A percentile compares a stretch with the other conserved stretches of the same genome.
These are phyloP conservation scores for Ballota nigra DNA, from an alignment of 257 asterid genomes.

Conservation along the genomic window DNA sequence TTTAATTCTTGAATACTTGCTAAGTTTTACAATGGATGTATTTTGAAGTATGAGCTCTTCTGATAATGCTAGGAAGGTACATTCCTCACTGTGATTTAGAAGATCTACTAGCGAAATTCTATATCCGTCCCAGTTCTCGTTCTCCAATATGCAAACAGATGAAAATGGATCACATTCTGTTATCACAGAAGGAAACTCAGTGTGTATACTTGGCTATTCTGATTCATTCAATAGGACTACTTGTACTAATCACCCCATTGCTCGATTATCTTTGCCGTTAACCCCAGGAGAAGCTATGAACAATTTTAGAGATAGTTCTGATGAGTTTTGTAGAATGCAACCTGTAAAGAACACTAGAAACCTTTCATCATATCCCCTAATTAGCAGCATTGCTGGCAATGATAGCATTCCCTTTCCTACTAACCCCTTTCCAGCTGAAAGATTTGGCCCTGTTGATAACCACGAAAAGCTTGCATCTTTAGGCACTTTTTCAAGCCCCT, in stretches of 20 bases:
- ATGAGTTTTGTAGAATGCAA: not conserved
- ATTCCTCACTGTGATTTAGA: not conserved
- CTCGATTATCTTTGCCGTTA: conserved; percentile 41
- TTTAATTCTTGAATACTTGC: not conserved
- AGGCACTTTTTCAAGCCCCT: conserved; percentile 28
- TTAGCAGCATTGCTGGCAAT: conserved; percentile 10
- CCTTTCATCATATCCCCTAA: conserved; percentile 33
- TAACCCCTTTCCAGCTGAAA: conserved; percentile 3
- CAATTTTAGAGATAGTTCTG: conserved; percentile 12
- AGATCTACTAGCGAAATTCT: not conserved
- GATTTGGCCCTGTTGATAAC: not conserved
- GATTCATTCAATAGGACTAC: conserved; percentile 18
- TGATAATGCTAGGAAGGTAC: not conserved
- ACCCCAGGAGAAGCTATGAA: conserved; percentile 35
- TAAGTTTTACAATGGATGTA: not conserved
- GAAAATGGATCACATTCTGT: conserved; percentile 31
- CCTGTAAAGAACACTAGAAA: conserved; percentile 1
- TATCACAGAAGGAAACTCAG: conserved; percentile 28
- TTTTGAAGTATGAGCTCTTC: not conserved
- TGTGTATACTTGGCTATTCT: conserved; percentile 24
- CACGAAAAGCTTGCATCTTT: conserved; percentile 21
- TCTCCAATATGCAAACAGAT: conserved; percentile 26
- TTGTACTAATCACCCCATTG: conserved; percentile 27
- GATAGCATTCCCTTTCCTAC: conserved; percentile 13
- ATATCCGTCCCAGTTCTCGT: conserved; percentile 9